Base-by-base conservation (phyloP, 2,329 filamentous ascomycete species). In the Ilyonectria destructans region DNA sequence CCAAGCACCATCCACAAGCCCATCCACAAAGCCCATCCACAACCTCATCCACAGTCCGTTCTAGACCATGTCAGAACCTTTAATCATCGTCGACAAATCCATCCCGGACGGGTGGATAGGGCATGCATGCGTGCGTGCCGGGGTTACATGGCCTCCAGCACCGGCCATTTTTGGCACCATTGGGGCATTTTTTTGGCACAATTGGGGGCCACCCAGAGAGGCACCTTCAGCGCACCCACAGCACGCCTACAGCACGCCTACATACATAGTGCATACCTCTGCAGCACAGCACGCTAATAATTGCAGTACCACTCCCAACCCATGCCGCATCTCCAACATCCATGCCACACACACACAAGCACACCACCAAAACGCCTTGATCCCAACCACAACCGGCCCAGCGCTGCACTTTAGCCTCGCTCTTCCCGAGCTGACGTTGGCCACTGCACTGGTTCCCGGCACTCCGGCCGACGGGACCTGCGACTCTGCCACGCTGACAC, bases 31-130 rank as follows among this genome's bases (percentile, higher is more conserved):
- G 17, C 15, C 46, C 29, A 19, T 35, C 6, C 15, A 46, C 29
- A 9, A 29, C 12, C 23, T 4, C 48, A 31, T 31, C 46, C 23
- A 23, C 48, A 51, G 23, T 29, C 49, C 33, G n/a, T 52, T 52
- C 29, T 33, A 31, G 49, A n/a, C 49, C 49, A 26, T 52, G 49
- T 52, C 49, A 52, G 49, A 52, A 52, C 49, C 49, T 52, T 33
- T 52, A 33, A 52, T 33, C 29, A 4, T 52, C 49, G 49, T 35
- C 49, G 15, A 52, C n/a, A 21, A 52, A 35, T 12, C 49, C 49
- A 52, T 52, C 49, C 49, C 49, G 12, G 29, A 52, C n/a, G 49
- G 29, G 48, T 52, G 49, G 49, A 33, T 35, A 52, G n/a, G 29
- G 49, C 29, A 33, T 52, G 49, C 49, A n/a, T 33, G 49, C 17